Base-by-base conservation (phyloP, 1,139 yeast species). In the Arxiozyma telluris region DNA sequence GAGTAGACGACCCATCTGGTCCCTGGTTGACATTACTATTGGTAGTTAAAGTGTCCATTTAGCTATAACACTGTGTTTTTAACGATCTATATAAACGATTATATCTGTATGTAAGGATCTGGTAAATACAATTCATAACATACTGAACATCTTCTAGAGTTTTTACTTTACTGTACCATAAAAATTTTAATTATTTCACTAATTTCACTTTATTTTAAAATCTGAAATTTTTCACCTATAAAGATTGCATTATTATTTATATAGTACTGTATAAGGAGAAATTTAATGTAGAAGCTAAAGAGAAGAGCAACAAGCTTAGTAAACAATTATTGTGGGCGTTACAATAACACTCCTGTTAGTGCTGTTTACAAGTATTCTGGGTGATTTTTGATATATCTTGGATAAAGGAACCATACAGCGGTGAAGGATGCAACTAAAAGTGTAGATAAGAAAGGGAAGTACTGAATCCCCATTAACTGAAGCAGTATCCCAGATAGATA, bases 401-500 rank as follows among this genome's bases (percentile, higher is more conserved):
- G 73, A 41, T 71, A 60, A 1, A 60, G n/a, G 21, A 55, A 43
- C 75, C 75, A 72, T 1, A 65, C 53, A 0, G 64, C n/a, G 23
- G 65, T 64, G 53, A 71, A 67, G 3, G 58, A 54, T 1, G 56
- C 55, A 0, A 71, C 66, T 56, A 63, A 53, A 0, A 62, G 2
- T 56, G 66, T 60, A 23, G 70, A 60, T 18, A 68, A 55, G 1
- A 65, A n/a, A 1, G 73, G 71, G 15, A 69, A 57, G 54, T 58
- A 62, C 27, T 59, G 41, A 46, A 71, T 63, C 0, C 73, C 71
- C 0, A 66, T 49, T 20, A 54, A 22, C 23, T 70, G 66, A 4
- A 68, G 59, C 0, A 79, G 58, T 1, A 75, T 58, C 0, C 94
- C 94, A 50, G 83, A 74, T 2, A 79, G 53, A 56, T 81, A 83